Conservation (phyloP, 1,139 yeast genomes). For the Blastobotrys ciferrii region DNA sequence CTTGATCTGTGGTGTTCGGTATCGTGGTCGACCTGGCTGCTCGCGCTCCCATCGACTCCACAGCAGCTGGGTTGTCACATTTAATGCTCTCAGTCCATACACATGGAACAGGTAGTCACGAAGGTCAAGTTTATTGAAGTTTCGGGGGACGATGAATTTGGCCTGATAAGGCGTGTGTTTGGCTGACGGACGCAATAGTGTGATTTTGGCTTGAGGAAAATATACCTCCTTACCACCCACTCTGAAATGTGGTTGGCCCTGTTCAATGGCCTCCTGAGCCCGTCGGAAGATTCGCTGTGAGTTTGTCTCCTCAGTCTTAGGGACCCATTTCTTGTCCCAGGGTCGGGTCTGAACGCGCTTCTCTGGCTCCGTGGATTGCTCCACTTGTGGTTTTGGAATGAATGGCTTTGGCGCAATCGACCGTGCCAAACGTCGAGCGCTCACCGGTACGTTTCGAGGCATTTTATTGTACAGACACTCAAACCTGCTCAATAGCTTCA, state of each 20-base stretch:
- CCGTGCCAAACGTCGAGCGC: conserved; percentile 24
- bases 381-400: conserved; percentile 20
- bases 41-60: conserved; percentile 69
- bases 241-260: conserved; percentile 71
- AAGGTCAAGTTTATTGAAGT: conserved; percentile 85
- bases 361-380: conserved; percentile 11
- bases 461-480: conserved; percentile 7
- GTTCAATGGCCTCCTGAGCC: conserved; percentile 56
- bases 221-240: conserved; percentile 71
- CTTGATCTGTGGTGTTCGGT: conserved; percentile 77
- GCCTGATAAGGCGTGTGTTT: conserved; percentile 96
- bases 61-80: conserved; percentile 78
- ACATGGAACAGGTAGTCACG: conserved; percentile 87
- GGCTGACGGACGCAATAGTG: conserved; percentile 82
- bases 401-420: conserved; percentile 26
- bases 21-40: conserved; percentile 63
- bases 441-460: conserved; percentile 23
- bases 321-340: conserved; percentile 12
- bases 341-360: conserved; percentile 13
- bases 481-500: no score
- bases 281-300: conserved; percentile 29
- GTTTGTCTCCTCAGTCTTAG: conserved; percentile 12
- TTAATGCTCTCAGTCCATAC: conserved; percentile 83
- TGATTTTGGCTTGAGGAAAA: conserved; percentile 81
- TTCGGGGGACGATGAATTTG: conserved; percentile 85